Evolutionary conservation across 2,329 filamentous ascomycete species (phyloP).

Genomic region (Huntiella omanensis): DNA sequence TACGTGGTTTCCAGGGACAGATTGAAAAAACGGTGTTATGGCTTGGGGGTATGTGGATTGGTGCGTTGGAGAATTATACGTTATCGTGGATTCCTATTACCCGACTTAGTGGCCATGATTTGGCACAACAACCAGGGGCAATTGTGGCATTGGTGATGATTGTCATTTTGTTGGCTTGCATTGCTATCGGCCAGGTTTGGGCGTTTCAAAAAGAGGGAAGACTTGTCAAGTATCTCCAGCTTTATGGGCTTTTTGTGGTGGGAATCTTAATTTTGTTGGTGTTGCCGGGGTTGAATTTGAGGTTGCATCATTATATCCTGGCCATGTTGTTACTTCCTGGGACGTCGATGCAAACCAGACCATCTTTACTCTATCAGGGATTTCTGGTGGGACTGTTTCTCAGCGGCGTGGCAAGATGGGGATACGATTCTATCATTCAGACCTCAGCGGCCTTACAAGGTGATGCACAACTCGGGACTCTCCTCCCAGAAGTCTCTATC

Average conservation of each 20-base stretch:
- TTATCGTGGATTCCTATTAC: slow-evolving; percentile 87
- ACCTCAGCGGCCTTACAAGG: slow-evolving; percentile 55
- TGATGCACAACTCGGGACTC: slow-evolving; percentile 43
- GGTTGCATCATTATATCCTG: slow-evolving; percentile 90
- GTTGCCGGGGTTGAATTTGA: slow-evolving; percentile 59
- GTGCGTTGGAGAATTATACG: slow-evolving; percentile 84
- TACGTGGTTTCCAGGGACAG: slow-evolving; percentile 58
- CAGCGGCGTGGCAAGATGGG: slow-evolving; percentile 87
- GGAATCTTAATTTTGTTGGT: slow-evolving; percentile 52
- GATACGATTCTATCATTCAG: slow-evolving; percentile 75
- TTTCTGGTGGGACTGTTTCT: slow-evolving; percentile 79
- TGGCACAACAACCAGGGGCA: slow-evolving; percentile 75
- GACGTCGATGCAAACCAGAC: slow-evolving; percentile 73
- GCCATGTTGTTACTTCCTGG: slow-evolving; percentile 73
- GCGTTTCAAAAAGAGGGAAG: slow-evolving; percentile 72
- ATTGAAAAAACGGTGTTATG: slow-evolving; percentile 80
- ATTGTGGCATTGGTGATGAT: slow-evolving; percentile 65
- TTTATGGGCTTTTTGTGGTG: slow-evolving; percentile 52
- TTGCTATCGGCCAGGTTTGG: slow-evolving; percentile 62
- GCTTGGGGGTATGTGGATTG: slow-evolving; percentile 80
- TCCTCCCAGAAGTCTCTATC: slow-evolving; percentile 32
- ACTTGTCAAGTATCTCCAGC: slow-evolving; percentile 54
- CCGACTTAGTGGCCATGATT: slow-evolving; percentile 76
- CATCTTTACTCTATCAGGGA: slow-evolving; percentile 72
- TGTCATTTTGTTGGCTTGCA: slow-evolving; percentile 46